A percentile compares a stretch with the other conserved stretches of the same genome.
Evolutionary conservation across 2,329 filamentous ascomycete species (phyloP).

Genomic region (Aspergillus sp.): DNA sequence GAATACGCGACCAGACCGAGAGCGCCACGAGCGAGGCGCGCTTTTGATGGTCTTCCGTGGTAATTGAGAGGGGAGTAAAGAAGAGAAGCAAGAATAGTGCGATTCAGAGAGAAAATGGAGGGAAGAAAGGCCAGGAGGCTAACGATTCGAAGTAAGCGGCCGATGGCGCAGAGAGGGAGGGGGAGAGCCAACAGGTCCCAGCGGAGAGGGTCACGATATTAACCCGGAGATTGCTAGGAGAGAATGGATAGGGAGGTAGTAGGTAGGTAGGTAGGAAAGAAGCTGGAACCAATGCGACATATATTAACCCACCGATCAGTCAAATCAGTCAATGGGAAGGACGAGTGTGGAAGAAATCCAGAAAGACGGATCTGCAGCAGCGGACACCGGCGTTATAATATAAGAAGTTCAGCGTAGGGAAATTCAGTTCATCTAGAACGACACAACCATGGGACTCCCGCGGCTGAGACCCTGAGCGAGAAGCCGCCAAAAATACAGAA

Average conservation of each 20-base stretch:
- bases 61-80: constrained; percentile 6
- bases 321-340: not conserved
- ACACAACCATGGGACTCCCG: constrained; percentile 6
- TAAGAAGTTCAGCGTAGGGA: not conserved
- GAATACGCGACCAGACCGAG: constrained; percentile 4
- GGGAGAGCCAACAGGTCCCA: not conserved
- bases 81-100: constrained; percentile 4
- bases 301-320: no score
- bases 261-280: not conserved
- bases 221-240: constrained; percentile 6
- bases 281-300: constrained; percentile 4
- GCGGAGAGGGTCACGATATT: not conserved
- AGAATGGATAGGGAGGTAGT: constrained; percentile 9
- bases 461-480: constrained; percentile 21
- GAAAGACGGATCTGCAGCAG: constrained; percentile 13
- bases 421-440: constrained; percentile 13
- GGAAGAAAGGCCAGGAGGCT: not conserved
- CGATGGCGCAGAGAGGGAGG: constrained; percentile 11
- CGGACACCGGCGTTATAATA: not conserved
- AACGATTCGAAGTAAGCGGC: constrained; percentile 9
- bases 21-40: constrained; percentile 7
- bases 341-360: constrained; percentile 13
- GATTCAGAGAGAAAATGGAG: not conserved
- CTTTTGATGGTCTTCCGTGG: not conserved
- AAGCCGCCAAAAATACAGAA: constrained; percentile 1